Evolutionary conservation across 1,284 basidiomycete genomes (phyloP).

Genomic region (Boletus sp.): DNA sequence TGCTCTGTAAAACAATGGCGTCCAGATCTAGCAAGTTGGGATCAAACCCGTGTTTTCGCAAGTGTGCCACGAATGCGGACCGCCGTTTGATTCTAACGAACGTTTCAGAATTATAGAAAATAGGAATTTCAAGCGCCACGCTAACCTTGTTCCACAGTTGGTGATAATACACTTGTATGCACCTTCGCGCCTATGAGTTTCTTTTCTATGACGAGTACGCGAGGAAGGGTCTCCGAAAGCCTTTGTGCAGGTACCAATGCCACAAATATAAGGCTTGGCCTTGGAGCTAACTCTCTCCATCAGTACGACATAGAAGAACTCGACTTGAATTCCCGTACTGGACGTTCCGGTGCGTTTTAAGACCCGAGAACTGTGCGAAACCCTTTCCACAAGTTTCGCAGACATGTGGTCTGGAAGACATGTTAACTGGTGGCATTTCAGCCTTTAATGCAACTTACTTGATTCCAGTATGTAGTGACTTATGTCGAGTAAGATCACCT

Average conservation of each 20-base stretch:
- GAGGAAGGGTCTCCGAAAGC: conserved; percentile 66
- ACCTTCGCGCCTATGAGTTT: conserved; percentile 46
- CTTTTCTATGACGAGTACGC: conserved; percentile 56
- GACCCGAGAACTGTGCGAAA: conserved; percentile 54
- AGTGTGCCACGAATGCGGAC: conserved; percentile 53
- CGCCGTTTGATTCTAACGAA: conserved; percentile 57
- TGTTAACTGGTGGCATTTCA: background rate
- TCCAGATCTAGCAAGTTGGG: conserved; percentile 22
- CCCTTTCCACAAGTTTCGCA: conserved; percentile 48
- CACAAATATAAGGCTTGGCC: conserved; percentile 52
- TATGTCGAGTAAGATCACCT: conserved; percentile 55
- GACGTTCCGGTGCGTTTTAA: conserved; percentile 57
- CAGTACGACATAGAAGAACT: conserved; percentile 7
- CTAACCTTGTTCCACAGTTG: conserved; percentile 49
- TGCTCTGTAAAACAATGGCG: conserved; percentile 7
- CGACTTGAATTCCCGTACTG: conserved; percentile 46
- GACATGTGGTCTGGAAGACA: conserved; percentile 40
- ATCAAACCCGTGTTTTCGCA: conserved; percentile 49
- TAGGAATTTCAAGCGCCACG: background rate
- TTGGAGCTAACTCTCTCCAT: conserved; percentile 41
- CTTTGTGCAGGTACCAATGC: conserved; percentile 41
- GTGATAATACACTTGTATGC: conserved; percentile 44
- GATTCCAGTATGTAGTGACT: conserved; percentile 42
- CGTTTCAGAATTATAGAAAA: conserved; percentile 2
- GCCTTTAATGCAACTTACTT: conserved; percentile 37